Evolutionary conservation across 257 asterid species (phyloP).

Genomic region (Salvia hispanica): DNA sequence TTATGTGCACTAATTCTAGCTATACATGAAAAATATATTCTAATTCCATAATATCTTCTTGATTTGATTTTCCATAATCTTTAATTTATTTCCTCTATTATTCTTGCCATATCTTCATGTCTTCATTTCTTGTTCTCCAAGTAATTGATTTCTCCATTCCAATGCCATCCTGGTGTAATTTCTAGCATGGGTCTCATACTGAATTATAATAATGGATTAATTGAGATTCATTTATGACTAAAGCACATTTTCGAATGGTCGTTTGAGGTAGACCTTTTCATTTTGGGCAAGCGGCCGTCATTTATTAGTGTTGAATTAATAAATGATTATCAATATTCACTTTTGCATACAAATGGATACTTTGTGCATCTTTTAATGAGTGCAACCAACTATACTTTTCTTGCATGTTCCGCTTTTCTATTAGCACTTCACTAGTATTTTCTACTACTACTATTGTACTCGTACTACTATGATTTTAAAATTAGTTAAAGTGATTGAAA

Average conservation of each 20-base stretch:
- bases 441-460: neutral
- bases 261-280: neutral
- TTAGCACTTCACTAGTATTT: neutral
- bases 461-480: neutral
- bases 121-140: too few species aligned
- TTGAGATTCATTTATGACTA: slow-evolving; percentile 6
- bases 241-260: neutral
- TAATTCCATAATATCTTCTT: too few species aligned
- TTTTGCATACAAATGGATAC: neutral
- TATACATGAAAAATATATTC: too few species aligned
- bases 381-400: neutral
- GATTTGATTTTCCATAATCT: too few species aligned
- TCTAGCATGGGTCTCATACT: neutral
- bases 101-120: too few species aligned
- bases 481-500: too few species aligned
- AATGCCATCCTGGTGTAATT: too few species aligned
- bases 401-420: neutral
- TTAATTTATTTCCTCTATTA: too few species aligned
- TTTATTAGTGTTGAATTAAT: neutral
- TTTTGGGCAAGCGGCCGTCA: neutral
- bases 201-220: neutral
- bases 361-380: too few species aligned
- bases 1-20: too few species aligned
- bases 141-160: too few species aligned
- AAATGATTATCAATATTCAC: neutral